Evolutionary conservation across 2,329 filamentous ascomycete genomes (phyloP).

Genomic region (Sporothrix humicola): DNA sequence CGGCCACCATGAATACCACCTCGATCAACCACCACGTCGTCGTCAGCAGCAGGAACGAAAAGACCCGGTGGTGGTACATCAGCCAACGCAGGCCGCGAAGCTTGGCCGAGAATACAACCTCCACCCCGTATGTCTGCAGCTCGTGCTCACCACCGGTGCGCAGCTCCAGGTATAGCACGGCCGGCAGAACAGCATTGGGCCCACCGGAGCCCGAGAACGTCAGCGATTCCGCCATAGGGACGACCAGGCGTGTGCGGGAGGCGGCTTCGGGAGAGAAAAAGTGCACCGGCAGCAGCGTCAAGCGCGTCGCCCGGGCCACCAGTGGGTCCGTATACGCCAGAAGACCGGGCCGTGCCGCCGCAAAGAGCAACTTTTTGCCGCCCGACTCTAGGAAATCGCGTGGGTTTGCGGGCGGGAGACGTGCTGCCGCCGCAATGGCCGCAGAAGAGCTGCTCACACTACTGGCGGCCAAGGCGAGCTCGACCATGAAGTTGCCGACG

Average conservation of each 20-base stretch:
- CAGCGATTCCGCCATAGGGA: constrained; percentile 76
- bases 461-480: constrained; percentile 67
- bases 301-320: constrained; percentile 64
- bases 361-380: constrained; percentile 57
- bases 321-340: constrained; percentile 78
- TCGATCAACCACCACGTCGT: constrained; percentile 78
- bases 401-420: constrained; percentile 39
- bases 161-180: constrained; percentile 64
- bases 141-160: constrained; percentile 57
- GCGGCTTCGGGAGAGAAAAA: constrained; percentile 65
- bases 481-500: constrained; percentile 94
- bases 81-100: constrained; percentile 79
- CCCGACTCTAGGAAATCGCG: constrained; percentile 46
- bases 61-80: constrained; percentile 82
- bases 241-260: constrained; percentile 67
- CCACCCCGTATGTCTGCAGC: constrained; percentile 77
- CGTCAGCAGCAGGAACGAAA: constrained; percentile 72
- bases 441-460: constrained; percentile 3
- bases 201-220: constrained; percentile 58
- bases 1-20: constrained; percentile 67
- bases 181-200: constrained; percentile 49
- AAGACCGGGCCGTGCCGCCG: constrained; percentile 75
- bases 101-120: constrained; percentile 72
- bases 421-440: constrained; percentile 39
- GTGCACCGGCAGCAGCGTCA: constrained; percentile 71